Evolutionary conservation across 495 filamentous ascomycete genomes (phyloP), one percentile per base, ranked within the genome.

Genomic region (Podospora pseudocomata): DNA sequence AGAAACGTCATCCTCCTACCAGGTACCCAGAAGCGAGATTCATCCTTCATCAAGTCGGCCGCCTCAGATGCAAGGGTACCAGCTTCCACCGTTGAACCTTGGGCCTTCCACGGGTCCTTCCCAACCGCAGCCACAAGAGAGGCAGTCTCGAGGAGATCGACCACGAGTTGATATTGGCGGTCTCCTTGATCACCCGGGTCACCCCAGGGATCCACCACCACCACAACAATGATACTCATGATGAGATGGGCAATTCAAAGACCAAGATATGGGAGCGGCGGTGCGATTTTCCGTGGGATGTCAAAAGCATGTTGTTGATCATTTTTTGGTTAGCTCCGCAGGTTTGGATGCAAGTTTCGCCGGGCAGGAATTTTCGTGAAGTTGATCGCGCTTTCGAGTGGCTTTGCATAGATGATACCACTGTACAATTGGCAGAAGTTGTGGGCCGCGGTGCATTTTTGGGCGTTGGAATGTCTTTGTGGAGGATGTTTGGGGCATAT

Each of bases 101-200:
- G 81, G 79, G 44, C 83, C 79, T 66, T 78, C 79, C 26, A 72
- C 76, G 26, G 66, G 70, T 26, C 70, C 70, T 1, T 70, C 77
- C 19, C 69, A 67, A 58, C 55, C 13, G 11, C 63, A 65, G 39
- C 39, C 39, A 49, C 57, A 16, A n/a, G 30, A 64, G n/a, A 27
- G 53, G 28, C 67, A 73, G 15, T 34, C 67, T 23, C 81, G 80
- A 72, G 83, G 83, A 63, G 83, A 85, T 58, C 78, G 82, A 30
- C 74, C 79, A 57, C 79, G 84, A 15, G 80, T 87, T 34, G 85
- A 85, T 67, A 87, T 87, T 68, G 81, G 82, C 27, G 85, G 84
- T 34, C 75, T 87, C 49, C 79, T 87, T 54, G 83, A 85, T 34
- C 81, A 80, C 57, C 76, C 79, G 2, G 75, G 76, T 11, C 77